Evolutionary conservation across 2,329 filamentous ascomycete genomes (phyloP).

Genomic region (Colletotrichum higginsianum): DNA sequence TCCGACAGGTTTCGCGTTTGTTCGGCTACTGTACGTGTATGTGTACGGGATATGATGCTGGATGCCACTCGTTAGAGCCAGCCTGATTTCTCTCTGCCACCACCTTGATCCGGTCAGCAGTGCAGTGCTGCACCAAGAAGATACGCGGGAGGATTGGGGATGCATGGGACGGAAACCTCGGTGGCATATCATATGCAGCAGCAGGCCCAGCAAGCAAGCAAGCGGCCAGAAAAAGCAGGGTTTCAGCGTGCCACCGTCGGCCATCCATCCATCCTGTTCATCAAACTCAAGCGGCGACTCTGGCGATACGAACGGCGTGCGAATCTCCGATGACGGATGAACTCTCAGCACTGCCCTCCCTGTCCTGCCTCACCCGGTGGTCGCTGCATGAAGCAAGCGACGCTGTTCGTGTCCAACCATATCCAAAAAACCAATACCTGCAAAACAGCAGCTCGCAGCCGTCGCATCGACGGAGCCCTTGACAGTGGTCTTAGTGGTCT

Average conservation of each 20-base stretch:
- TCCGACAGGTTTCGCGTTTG: constrained; percentile 17
- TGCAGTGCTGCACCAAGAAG: neutral
- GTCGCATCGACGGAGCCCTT: neutral
- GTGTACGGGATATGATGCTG: neutral
- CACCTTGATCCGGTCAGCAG: constrained; percentile 2
- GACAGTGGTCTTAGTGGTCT: neutral
- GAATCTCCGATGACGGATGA: constrained; percentile 31
- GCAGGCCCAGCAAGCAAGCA: constrained; percentile 22
- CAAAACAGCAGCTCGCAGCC: neutral
- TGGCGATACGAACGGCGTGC: constrained; percentile 23
- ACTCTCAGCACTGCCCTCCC: neutral
- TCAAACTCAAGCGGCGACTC: constrained; percentile 17
- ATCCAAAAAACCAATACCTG: too few species aligned
- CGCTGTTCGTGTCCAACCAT: too few species aligned
- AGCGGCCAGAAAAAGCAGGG: constrained; percentile 27
- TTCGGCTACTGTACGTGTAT: neutral
- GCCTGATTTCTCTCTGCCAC: neutral
- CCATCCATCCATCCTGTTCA: constrained; percentile 31
- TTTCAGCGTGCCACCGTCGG: constrained; percentile 36
- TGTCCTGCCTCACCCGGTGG: too few species aligned
- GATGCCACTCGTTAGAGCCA: constrained; percentile 19
- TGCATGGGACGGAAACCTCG: constrained; percentile 12
- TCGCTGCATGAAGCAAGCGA: too few species aligned
- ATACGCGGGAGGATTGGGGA: neutral
- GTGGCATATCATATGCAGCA: constrained; percentile 24